Conservation (phyloP, 2,329 filamentous ascomycete species). For the Bisporella sp. region DNA sequence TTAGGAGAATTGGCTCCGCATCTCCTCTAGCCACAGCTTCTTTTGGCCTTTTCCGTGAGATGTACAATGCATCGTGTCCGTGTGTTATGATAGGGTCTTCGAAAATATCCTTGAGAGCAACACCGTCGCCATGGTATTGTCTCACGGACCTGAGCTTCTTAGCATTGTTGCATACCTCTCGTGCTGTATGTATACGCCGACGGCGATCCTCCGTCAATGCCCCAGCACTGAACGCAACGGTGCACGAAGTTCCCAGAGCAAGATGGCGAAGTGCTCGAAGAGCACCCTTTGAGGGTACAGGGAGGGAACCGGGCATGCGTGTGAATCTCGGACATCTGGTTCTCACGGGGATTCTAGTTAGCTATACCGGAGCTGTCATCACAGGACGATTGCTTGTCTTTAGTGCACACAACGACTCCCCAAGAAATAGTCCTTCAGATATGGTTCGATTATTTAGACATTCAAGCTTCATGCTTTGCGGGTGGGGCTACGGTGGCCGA, state of each 20-base stretch:
- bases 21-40: constrained; percentile 11
- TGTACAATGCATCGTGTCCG: constrained; percentile 9
- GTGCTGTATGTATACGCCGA: constrained; percentile 44
- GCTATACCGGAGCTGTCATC: too few species aligned
- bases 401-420: too few species aligned
- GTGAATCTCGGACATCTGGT: not conserved
- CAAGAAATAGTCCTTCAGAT: too few species aligned
- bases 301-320: constrained; percentile 31
- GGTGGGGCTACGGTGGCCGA: too few species aligned
- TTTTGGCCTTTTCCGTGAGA: too few species aligned
- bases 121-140: constrained; percentile 30
- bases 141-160: constrained; percentile 40
- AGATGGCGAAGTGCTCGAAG: constrained; percentile 49
- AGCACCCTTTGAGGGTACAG: constrained; percentile 47
- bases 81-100: constrained; percentile 16
- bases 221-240: constrained; percentile 34
- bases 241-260: constrained; percentile 50
- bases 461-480: too few species aligned
- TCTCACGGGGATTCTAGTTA: too few species aligned
- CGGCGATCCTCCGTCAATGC: constrained; percentile 50
- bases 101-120: constrained; percentile 13
- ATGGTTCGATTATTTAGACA: too few species aligned
- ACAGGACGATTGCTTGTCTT: too few species aligned
- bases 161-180: constrained; percentile 44
- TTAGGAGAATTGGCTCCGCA: not conserved